Percentiles rank a stretch among this genome's conserved stretches.
phyloP scores from a whole-genome alignment of 768 basidiomycete genomes.

The Mycena olivaceomarginata region DNA sequence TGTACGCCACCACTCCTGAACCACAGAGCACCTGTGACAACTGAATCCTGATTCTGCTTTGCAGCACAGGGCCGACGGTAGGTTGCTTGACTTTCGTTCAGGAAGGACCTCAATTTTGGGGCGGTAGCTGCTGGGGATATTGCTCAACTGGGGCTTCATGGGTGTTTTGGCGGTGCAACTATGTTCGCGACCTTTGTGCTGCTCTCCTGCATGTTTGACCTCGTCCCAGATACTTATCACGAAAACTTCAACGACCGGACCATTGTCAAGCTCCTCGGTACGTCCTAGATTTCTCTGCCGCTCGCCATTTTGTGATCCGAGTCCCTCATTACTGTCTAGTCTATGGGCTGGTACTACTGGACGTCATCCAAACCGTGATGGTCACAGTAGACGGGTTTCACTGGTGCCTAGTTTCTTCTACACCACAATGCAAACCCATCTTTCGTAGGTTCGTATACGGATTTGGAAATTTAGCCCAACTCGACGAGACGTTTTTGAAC shows the following conservation, averaged over 20 bases:
- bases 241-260: slow-evolving; percentile 27
- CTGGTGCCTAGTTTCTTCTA: slow-evolving; percentile 22
- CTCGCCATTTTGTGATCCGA: background rate
- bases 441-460: background rate
- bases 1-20: too few relatives aligned
- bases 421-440: too few relatives aligned
- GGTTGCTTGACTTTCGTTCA: slow-evolving; percentile 9
- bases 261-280: slow-evolving; percentile 28
- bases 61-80: slow-evolving; percentile 34
- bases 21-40: too few relatives aligned
- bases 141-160: slow-evolving; percentile 37
- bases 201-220: background rate
- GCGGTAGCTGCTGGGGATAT: slow-evolving; percentile 22
- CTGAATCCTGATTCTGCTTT: too few relatives aligned
- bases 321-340: slow-evolving; percentile 32
- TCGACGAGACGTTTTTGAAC: background rate
- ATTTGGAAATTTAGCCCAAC: background rate
- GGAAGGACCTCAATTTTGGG: background rate
- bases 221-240: slow-evolving; percentile 21
- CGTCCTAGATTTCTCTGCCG: background rate
- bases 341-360: slow-evolving; percentile 45
- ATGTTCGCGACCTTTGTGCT: slow-evolving; percentile 13
- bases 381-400: slow-evolving; percentile 49
- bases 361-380: slow-evolving; percentile 43
- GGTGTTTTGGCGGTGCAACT: slow-evolving; percentile 34